Evolutionary conservation across 345 rosid genomes (phyloP).

Genomic region (Linum trigynum): DNA sequence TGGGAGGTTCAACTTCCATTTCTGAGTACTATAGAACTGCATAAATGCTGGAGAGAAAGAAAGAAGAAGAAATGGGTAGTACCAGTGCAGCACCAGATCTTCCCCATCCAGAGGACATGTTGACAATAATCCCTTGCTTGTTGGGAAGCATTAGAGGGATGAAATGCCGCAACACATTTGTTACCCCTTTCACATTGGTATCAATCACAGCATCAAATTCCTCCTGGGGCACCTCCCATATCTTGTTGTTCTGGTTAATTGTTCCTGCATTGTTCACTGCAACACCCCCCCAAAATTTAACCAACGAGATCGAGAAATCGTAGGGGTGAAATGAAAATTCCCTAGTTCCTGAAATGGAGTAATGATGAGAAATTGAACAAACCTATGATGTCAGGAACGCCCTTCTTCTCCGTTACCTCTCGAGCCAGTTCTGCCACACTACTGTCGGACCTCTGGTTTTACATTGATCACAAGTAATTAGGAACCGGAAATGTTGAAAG

Average conservation of each 20-base stretch:
- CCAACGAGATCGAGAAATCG: no score
- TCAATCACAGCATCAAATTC: slow-evolving; percentile 86
- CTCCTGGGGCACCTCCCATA: slow-evolving; percentile 89
- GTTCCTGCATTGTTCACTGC: slow-evolving; percentile 94
- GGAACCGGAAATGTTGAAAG: not conserved
- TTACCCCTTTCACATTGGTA: slow-evolving; percentile 78
- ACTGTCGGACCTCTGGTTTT: slow-evolving; percentile 47
- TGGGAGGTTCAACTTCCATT: not conserved
- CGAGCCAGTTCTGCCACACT: slow-evolving; percentile 73
- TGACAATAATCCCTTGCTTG: slow-evolving; percentile 75
- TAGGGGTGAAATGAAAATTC: no score
- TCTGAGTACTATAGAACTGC: not conserved
- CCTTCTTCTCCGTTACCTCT: slow-evolving; percentile 64
- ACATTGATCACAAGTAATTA: no score
- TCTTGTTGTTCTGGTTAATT: slow-evolving; percentile 75
- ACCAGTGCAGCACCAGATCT: slow-evolving; percentile 98
- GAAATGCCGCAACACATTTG: slow-evolving; percentile 80
- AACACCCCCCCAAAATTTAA: not conserved
- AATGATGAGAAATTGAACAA: not conserved
- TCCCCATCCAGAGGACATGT: slow-evolving; percentile 97
- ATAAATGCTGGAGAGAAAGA: not conserved
- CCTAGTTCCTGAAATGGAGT: no score
- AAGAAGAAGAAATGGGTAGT: slow-evolving; percentile 8
- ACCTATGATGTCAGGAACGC: slow-evolving; percentile 86
- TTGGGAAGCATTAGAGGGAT: slow-evolving; percentile 75